Percentiles rank a stretch among this genome's conserved stretches.
These are phyloP conservation scores for Carex scoparia DNA, from an alignment of 176 grass and related monocot genomes.

Conservation along the genomic window DNA sequence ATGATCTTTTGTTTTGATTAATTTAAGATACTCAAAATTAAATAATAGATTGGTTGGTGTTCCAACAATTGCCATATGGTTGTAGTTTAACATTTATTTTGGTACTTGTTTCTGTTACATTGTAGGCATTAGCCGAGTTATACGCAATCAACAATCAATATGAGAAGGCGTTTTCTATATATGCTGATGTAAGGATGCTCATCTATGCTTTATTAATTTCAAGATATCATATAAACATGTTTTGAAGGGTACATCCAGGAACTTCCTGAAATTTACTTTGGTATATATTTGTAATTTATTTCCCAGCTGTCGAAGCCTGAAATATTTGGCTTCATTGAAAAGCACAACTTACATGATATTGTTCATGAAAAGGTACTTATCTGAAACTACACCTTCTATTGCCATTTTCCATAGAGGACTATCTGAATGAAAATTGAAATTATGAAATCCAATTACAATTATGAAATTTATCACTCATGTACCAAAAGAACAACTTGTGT, in stretches of 20 bases:
- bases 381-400: neutral
- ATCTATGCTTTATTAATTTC: slow-evolving; percentile 23
- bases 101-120: slow-evolving; percentile 11
- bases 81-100: slow-evolving; percentile 1
- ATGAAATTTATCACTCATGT: neutral
- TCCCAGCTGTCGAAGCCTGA: slow-evolving; percentile 76
- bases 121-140: slow-evolving; percentile 82
- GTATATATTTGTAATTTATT: neutral
- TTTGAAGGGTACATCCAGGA: neutral
- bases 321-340: slow-evolving; percentile 87
- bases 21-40: neutral
- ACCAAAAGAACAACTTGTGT: neutral
- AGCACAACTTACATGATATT: slow-evolving; percentile 61
- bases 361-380: slow-evolving; percentile 71
- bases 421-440: neutral
- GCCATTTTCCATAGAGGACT: neutral
- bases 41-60: neutral
- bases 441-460: neutral
- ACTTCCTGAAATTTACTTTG: slow-evolving; percentile 6
- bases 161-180: slow-evolving; percentile 78
- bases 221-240: slow-evolving; percentile 5
- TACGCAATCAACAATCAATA: slow-evolving; percentile 68
- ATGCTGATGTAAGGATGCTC: slow-evolving; percentile 77
- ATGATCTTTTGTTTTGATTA: slow-evolving; percentile 18
- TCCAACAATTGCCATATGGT: neutral